phyloP scores from a whole-genome alignment of 305 asterid genomes.

The Fraxinus platypoda region DNA sequence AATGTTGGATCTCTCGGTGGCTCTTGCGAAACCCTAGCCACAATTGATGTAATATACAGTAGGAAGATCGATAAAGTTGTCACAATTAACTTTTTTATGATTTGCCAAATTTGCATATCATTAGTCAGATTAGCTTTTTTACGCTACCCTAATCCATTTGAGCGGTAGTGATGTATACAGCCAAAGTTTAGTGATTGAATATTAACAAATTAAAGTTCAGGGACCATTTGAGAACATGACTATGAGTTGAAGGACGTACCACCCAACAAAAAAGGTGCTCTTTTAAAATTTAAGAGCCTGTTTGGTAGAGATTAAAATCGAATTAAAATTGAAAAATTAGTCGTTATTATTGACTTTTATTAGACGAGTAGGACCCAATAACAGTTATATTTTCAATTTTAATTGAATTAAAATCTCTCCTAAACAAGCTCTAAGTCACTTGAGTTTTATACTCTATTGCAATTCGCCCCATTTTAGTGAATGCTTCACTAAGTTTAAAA shows the following conservation, averaged over 20 bases:
- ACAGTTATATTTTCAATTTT: too few species aligned
- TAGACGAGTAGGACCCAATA: too few species aligned
- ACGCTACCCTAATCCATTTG: neutral
- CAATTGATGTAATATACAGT: neutral
- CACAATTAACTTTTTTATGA: neutral
- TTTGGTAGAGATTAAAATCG: too few species aligned
- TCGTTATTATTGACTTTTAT: too few species aligned
- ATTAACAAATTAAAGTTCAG: neutral
- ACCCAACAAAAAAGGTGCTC: neutral
- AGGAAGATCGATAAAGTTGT: neutral
- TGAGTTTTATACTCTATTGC: too few species aligned
- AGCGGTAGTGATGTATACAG: neutral
- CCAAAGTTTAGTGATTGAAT: neutral
- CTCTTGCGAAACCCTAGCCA: neutral
- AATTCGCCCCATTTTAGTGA: too few species aligned
- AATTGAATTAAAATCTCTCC: too few species aligned
- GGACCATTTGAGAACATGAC: neutral
- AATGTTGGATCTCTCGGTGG: neutral
- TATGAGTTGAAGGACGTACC: neutral
- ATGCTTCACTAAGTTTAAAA: too few species aligned
- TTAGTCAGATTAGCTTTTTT: neutral
- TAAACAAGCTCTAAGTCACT: too few species aligned
- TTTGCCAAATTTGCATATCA: neutral
- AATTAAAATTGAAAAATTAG: too few species aligned
- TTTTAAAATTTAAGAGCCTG: too few species aligned